A percentile compares a stretch with the other conserved stretches of the same genome.
phyloP scores from a whole-genome alignment of 805 yeast genomes.

The Pichia thaimueangensis region DNA sequence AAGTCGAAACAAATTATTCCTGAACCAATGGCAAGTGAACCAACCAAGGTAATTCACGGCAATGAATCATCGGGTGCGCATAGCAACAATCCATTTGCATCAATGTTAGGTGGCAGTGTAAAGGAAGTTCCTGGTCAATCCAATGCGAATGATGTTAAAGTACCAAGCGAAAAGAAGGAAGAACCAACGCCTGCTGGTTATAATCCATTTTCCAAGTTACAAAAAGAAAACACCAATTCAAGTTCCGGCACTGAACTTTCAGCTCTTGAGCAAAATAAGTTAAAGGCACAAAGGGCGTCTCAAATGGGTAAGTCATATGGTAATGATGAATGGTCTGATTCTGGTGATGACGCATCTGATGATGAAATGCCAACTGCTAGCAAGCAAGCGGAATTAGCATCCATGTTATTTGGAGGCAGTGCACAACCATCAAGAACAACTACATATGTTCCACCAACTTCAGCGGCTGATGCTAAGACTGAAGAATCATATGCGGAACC shows the following conservation, averaged over 20 bases:
- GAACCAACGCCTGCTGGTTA: constrained; percentile 23
- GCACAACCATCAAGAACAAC: constrained; percentile 21
- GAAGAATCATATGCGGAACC: neutral
- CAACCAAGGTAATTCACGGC: constrained; percentile 7
- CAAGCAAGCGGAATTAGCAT: constrained; percentile 53
- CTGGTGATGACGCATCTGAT: constrained; percentile 34
- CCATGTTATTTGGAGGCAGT: constrained; percentile 45
- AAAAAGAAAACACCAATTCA: constrained; percentile 14
- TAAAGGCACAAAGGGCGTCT: constrained; percentile 65
- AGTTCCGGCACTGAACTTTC: constrained; percentile 19
- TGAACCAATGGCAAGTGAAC: constrained; percentile 7
- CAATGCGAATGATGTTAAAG: neutral
- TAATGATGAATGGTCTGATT: constrained; percentile 40
- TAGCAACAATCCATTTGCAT: constrained; percentile 17
- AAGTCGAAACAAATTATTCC: neutral
- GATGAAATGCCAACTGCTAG: constrained; percentile 43
- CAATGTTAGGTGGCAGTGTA: constrained; percentile 9
- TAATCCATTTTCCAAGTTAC: constrained; percentile 58
- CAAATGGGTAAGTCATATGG: constrained; percentile 59
- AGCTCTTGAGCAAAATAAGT: constrained; percentile 46
- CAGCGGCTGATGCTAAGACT: neutral
- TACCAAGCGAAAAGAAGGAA: neutral
- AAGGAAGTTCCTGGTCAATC: too few relatives aligned
- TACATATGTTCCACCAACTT: constrained; percentile 13
- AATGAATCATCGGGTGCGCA: constrained; percentile 1